Percentiles rank a stretch among this genome's conserved stretches.
These are phyloP conservation scores for Rhizopogon roseolus DNA, from an alignment of 768 basidiomycete species.

Conservation along the genomic window DNA sequence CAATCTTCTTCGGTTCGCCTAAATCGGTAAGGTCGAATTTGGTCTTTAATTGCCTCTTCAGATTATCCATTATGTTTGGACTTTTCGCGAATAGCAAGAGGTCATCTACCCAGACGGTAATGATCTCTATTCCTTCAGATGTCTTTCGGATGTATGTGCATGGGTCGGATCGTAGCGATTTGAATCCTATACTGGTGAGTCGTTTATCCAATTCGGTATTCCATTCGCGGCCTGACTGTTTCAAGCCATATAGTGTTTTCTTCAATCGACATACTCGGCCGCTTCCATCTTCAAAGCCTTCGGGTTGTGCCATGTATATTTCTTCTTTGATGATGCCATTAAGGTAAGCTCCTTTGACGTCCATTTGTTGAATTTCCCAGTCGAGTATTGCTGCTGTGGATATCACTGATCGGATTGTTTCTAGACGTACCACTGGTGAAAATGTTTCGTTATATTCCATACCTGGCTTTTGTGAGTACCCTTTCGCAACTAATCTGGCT, in stretches of 20 bases:
- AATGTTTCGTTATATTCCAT: constrained; percentile 29
- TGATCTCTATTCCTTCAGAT: constrained; percentile 6
- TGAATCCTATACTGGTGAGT: constrained; percentile 17
- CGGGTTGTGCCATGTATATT: too few species aligned
- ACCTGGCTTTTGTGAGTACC: constrained; percentile 31
- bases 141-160: constrained; percentile 8
- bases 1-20: constrained; percentile 16
- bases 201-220: constrained; percentile 22
- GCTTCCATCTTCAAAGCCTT: too few species aligned
- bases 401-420: too few species aligned
- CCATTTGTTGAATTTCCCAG: too few species aligned
- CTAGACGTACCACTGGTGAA: constrained; percentile 12
- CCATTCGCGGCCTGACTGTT: constrained; percentile 15
- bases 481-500: constrained; percentile 37
- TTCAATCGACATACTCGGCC: too few species aligned
- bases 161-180: constrained; percentile 10
- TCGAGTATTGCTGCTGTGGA: too few species aligned
- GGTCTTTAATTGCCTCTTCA: constrained; percentile 4
- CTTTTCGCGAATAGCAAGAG: constrained; percentile 9
- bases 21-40: constrained; percentile 17
- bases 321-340: too few species aligned
- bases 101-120: constrained; percentile 19
- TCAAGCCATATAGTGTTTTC: too few species aligned
- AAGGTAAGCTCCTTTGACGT: too few species aligned
- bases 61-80: constrained; percentile 2